Percentiles rank a stretch among this genome's conserved stretches.
phyloP scores from a whole-genome alignment of 1,284 basidiomycete genomes.

The Trametes polyzona region DNA sequence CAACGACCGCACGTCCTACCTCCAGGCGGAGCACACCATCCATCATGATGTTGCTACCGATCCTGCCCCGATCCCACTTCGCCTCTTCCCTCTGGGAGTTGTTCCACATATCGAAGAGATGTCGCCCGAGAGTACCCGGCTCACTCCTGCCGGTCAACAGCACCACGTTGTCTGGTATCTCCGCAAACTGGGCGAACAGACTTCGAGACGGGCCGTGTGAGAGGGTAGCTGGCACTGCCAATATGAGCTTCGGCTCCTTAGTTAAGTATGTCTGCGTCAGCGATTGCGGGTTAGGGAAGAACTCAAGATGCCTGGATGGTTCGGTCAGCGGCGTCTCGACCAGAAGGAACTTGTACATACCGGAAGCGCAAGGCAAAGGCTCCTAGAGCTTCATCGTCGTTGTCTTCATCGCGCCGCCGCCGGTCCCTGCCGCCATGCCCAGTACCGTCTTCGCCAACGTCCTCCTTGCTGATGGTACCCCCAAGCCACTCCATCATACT shows the following conservation, averaged over 20 bases:
- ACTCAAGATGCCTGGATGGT: constrained; percentile 76
- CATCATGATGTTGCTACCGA: constrained; percentile 84
- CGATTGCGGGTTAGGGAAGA: constrained; percentile 84
- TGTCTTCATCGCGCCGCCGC: constrained; percentile 64
- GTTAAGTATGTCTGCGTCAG: constrained; percentile 84
- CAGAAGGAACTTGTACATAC: too few species aligned
- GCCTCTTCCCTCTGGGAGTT: constrained; percentile 73
- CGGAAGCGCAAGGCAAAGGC: constrained; percentile 78
- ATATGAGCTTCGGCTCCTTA: constrained; percentile 88
- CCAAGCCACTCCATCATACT: constrained; percentile 99
- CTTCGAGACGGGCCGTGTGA: constrained; percentile 91
- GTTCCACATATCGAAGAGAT: constrained; percentile 90
- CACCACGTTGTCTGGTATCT: constrained; percentile 81
- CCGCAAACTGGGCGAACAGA: constrained; percentile 85
- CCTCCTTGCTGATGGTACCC: constrained; percentile 88
- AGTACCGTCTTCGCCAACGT: constrained; percentile 76
- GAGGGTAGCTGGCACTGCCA: constrained; percentile 90
- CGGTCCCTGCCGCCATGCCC: constrained; percentile 52
- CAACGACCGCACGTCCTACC: constrained; percentile 44
- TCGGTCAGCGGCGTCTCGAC: too few species aligned
- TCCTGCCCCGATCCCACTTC: constrained; percentile 87
- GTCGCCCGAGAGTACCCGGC: constrained; percentile 78
- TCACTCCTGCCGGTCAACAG: constrained; percentile 82
- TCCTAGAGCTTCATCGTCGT: constrained; percentile 77
- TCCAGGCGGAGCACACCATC: constrained; percentile 69